Evolutionary conservation across 768 basidiomycete genomes (phyloP).

Genomic region (Kondoa subrosea): DNA sequence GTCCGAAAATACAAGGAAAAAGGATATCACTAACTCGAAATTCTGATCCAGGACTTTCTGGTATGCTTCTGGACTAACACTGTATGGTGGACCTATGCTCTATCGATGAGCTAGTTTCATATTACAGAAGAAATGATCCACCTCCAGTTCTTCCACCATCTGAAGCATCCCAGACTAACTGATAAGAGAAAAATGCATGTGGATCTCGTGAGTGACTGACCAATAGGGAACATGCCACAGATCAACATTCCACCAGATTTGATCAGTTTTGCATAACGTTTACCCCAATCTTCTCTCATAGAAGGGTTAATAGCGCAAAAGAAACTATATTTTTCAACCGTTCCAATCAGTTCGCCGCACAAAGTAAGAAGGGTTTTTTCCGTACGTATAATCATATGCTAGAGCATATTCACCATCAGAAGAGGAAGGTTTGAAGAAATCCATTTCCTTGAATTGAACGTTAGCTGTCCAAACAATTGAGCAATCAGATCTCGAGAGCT

Average conservation of each 20-base stretch:
- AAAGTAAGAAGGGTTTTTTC: background rate
- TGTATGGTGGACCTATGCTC: background rate
- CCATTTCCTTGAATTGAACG: background rate
- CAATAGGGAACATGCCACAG: background rate
- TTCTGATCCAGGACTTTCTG: background rate
- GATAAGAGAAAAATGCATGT: background rate
- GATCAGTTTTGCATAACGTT: background rate
- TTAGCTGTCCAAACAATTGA: background rate
- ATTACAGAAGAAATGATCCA: background rate
- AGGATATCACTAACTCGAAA: background rate
- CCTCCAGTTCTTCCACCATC: background rate
- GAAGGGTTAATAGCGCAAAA: background rate
- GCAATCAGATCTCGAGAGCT: background rate
- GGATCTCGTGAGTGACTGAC: background rate
- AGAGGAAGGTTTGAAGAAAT: background rate
- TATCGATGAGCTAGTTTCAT: background rate
- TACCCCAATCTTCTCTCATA: background rate
- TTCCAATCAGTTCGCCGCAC: background rate
- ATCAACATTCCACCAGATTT: background rate
- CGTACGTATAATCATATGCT: background rate
- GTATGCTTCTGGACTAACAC: background rate
- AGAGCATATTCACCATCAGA: background rate
- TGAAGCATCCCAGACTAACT: background rate
- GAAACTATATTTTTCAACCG: background rate
- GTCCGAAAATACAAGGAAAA: background rate